phyloP scores from a whole-genome alignment of 1,284 basidiomycete species.

The Sphaerobolus stellatus region DNA sequence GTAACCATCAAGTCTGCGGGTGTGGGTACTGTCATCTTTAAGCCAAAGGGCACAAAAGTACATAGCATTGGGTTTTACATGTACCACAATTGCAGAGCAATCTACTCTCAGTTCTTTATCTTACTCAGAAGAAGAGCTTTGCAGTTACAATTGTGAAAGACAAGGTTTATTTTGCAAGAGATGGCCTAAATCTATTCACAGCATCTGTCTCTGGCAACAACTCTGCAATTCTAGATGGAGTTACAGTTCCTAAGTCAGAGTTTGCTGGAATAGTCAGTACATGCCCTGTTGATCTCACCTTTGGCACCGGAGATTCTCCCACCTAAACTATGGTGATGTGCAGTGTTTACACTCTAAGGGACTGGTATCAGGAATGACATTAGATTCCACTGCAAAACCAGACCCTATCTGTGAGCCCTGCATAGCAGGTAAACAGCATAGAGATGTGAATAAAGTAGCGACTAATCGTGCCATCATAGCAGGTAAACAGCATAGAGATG shows the following conservation, averaged over 20 bases:
- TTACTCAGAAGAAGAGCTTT: slow-evolving; percentile 18
- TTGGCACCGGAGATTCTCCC: slow-evolving; percentile 30
- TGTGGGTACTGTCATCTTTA: slow-evolving; percentile 32
- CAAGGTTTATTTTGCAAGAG: slow-evolving; percentile 15
- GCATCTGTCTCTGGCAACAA: slow-evolving; percentile 17
- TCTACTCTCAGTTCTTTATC: slow-evolving; percentile 30
- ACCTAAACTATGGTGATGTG: slow-evolving; percentile 18
- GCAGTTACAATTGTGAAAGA: slow-evolving; percentile 15
- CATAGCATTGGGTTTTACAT: slow-evolving; percentile 35
- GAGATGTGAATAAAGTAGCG: no score
- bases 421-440: no score
- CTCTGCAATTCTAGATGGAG: slow-evolving; percentile 19
- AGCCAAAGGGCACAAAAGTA: no score
- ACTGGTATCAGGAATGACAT: slow-evolving; percentile 16
- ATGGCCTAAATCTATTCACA: slow-evolving; percentile 8
- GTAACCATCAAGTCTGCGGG: slow-evolving; percentile 30
- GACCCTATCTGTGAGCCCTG: slow-evolving; percentile 23
- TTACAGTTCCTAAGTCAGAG: slow-evolving; percentile 11
- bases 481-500: slow-evolving; percentile 21
- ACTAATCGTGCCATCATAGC: no score
- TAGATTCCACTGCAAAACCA: slow-evolving; percentile 3
- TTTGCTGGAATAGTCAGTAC: slow-evolving; percentile 7
- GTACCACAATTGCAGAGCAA: slow-evolving; percentile 32
- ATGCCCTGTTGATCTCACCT: slow-evolving; percentile 20
- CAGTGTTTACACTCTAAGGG: slow-evolving; percentile 4